A percentile compares a stretch with the other conserved stretches of the same genome.
These are phyloP conservation scores for Arabis alpina DNA, from an alignment of 345 rosid genomes.

Conservation along the genomic window DNA sequence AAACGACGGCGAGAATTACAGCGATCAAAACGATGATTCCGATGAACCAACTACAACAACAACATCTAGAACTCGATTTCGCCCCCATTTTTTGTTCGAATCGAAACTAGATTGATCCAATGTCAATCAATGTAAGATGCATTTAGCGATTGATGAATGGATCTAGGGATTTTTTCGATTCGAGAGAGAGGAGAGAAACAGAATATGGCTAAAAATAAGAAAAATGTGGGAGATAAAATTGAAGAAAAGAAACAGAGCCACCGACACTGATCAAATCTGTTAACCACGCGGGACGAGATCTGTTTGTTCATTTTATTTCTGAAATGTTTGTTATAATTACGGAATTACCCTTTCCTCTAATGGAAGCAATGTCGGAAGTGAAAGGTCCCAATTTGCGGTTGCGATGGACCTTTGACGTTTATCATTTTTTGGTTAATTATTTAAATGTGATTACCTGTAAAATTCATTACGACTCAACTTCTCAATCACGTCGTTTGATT, in stretches of 20 bases:
- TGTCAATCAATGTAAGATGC: slow-evolving; percentile 24
- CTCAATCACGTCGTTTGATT: slow-evolving; percentile 14
- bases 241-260: no score
- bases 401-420: not conserved
- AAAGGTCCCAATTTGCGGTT: slow-evolving; percentile 23
- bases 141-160: slow-evolving; percentile 12
- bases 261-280: slow-evolving; percentile 37
- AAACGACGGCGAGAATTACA: slow-evolving; percentile 62
- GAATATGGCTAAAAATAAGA: slow-evolving; percentile 18
- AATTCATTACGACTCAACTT: slow-evolving; percentile 28
- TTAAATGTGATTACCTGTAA: slow-evolving; percentile 6
- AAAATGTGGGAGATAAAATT: not conserved
- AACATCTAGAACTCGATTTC: slow-evolving; percentile 62
- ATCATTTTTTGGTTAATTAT: slow-evolving; percentile 7
- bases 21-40: slow-evolving; percentile 48
- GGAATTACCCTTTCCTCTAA: slow-evolving; percentile 13
- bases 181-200: slow-evolving; percentile 6
- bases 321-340: not conserved
- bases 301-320: not conserved
- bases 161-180: slow-evolving; percentile 23
- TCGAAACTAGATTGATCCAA: not conserved
- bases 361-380: slow-evolving; percentile 27
- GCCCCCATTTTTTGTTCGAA: slow-evolving; percentile 52
- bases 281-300: slow-evolving; percentile 46
- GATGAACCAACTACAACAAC: slow-evolving; percentile 63